phyloP scores from a whole-genome alignment of 2,329 filamentous ascomycete genomes.

The Aspergillus spinulosporus region DNA sequence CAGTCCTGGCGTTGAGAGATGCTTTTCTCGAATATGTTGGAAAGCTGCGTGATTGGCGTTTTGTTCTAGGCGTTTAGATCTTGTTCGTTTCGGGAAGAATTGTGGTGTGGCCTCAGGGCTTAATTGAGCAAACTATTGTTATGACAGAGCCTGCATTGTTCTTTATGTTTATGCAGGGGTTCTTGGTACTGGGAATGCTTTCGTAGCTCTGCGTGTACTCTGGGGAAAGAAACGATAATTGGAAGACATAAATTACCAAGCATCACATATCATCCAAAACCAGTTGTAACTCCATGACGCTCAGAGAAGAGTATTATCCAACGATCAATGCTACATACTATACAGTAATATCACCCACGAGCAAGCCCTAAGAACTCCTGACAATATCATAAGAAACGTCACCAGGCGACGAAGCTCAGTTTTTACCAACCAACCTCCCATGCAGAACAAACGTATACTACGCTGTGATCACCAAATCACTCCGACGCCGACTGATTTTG shows the following conservation, averaged over 20 bases:
- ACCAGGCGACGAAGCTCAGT: too few relatives aligned
- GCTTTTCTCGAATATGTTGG: constrained; percentile 8
- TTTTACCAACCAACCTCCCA: too few relatives aligned
- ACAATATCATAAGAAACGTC: not conserved
- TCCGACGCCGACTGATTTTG: constrained; percentile 8
- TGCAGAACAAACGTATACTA: not conserved
- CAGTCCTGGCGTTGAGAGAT: constrained; percentile 9
- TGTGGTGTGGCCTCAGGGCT: not conserved
- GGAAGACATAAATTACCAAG: not conserved
- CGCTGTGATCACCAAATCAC: not conserved
- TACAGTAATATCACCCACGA: constrained; percentile 23
- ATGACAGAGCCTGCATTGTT: not conserved
- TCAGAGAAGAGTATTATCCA: constrained; percentile 39
- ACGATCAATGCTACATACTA: constrained; percentile 16
- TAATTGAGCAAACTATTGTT: constrained; percentile 14
- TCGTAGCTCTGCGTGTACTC: not conserved
- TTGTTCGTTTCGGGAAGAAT: constrained; percentile 12
- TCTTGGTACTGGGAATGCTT: not conserved
- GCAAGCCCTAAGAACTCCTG: not conserved
- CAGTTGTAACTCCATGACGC: constrained; percentile 32
- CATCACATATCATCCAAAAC: not conserved
- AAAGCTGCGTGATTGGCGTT: constrained; percentile 22
- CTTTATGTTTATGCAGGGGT: not conserved
- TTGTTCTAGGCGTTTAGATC: constrained; percentile 27
- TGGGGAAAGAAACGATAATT: not conserved